Base-by-base conservation (phyloP, 371 early-diverging fungal species). In the Mucor racemosus region DNA sequence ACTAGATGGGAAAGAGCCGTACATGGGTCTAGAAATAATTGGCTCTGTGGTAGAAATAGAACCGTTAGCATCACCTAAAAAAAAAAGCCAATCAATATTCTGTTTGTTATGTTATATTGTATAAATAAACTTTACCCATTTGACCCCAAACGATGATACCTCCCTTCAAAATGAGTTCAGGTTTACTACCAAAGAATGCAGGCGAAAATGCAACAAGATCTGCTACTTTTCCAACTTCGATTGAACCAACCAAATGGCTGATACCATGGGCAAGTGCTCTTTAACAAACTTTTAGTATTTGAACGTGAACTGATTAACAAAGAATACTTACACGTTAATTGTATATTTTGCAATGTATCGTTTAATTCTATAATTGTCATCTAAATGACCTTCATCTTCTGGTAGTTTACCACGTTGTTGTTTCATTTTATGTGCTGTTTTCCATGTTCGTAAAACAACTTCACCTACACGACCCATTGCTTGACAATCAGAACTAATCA, bases 391-490 rank as follows among this genome's bases (percentile, higher is more conserved):
- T 14, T 81, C 81, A 57, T 83, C 86, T 56, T 78, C 82, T 2
- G 67, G 54, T n/a, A 97, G 74, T 38, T 77, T 84, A 14, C 95
- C 95, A 33, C 95, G 84, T 62, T 92, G 89, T 34, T 84, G 76
- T 77, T 94, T 95, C 96, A 96, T 96, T 71, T 95, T 94, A 69
- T 94, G 90, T 0, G 96, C 96, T 14, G 96, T 93, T 76, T 95
- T 93, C 98, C 98, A 97, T 0, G 96, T 95, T 46, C 97, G 79
- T 17, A 88, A 66, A 0, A 96, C 79, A 0, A 97, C 96, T 75
- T 97, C 98, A 7, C 96, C 97, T 26, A 95, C 88, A 13, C 97
- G 87, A 13, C 97, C 98, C 97, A 97, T 97, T 6, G 98, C 97
- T 76, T 94, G 95, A 6, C 91, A 84, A 73, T 97, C 98, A 26